Conservation (phyloP, 208 protist species). For the Leishmania tarentolae region DNA sequence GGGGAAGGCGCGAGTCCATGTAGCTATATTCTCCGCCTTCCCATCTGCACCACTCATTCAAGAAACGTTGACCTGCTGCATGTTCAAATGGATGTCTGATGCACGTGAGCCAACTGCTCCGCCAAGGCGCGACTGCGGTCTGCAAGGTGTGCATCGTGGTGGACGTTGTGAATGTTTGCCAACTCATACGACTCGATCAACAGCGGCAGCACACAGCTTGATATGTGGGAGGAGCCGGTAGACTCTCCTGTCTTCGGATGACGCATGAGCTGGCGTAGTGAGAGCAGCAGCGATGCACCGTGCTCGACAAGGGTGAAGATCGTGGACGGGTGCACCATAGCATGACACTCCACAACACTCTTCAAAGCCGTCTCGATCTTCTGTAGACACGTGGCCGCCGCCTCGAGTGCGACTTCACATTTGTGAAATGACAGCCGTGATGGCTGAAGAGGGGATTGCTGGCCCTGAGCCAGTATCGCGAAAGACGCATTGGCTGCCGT, state of each 20-base stretch:
- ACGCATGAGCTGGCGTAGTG: slow-evolving; percentile 31
- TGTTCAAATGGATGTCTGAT: slow-evolving; percentile 31
- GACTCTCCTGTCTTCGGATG: slow-evolving; percentile 28
- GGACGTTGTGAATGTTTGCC: slow-evolving; percentile 29
- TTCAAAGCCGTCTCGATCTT: slow-evolving; percentile 50
- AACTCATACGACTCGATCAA: slow-evolving; percentile 59
- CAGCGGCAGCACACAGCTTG: slow-evolving; percentile 45
- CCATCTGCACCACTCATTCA: not conserved
- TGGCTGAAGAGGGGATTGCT: not conserved
- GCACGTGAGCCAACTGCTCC: slow-evolving; percentile 50
- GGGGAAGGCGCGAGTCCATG: not conserved
- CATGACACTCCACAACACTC: slow-evolving; percentile 40
- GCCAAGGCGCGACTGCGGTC: slow-evolving; percentile 35
- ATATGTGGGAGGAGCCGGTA: slow-evolving; percentile 13
- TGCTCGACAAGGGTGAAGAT: slow-evolving; percentile 58
- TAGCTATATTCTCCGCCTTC: not conserved
- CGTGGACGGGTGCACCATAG: slow-evolving; percentile 51
- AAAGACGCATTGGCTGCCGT: slow-evolving; percentile 19
- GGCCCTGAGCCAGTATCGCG: not conserved
- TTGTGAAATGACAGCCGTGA: slow-evolving; percentile 7
- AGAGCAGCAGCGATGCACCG: slow-evolving; percentile 35
- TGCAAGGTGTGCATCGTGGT: slow-evolving; percentile 7
- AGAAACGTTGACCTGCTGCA: too few species aligned
- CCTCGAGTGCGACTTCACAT: not conserved
- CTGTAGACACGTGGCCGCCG: slow-evolving; percentile 37